Conservation (phyloP, 2,329 filamentous ascomycete genomes). For the Chaetomiaceae sp. region DNA sequence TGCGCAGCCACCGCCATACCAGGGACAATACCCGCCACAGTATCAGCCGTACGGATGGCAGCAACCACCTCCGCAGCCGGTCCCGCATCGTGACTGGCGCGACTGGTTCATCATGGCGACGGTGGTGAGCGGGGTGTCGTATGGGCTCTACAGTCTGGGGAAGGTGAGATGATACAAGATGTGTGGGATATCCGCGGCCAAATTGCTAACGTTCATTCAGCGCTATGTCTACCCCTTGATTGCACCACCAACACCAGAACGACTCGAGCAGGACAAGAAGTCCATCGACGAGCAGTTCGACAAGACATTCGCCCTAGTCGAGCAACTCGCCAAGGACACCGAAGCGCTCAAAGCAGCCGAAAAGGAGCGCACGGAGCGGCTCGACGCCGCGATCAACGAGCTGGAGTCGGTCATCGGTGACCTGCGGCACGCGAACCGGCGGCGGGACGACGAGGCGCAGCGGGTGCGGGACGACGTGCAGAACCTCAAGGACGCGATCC, state of each 20-base stretch:
- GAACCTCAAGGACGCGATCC: constrained; percentile 75
- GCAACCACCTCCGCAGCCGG: constrained; percentile 46
- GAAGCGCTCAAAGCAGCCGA: constrained; percentile 81
- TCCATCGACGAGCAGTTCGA: constrained; percentile 90
- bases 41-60: constrained; percentile 51
- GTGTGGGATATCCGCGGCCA: neutral
- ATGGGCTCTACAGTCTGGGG: constrained; percentile 80
- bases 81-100: constrained; percentile 85
- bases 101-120: constrained; percentile 99
- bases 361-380: constrained; percentile 70
- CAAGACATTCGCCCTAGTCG: constrained; percentile 81
- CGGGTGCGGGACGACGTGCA: constrained; percentile 82
- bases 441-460: constrained; percentile 81
- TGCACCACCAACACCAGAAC: constrained; percentile 85
- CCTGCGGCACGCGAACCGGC: constrained; percentile 72
- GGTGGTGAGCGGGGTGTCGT: constrained; percentile 80
- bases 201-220: constrained; percentile 37
- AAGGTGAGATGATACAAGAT: constrained; percentile 51
- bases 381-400: constrained; percentile 76
- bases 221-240: constrained; percentile 90
- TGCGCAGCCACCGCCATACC: constrained; percentile 42
- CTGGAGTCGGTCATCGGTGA: constrained; percentile 78
- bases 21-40: constrained; percentile 43
- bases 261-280: constrained; percentile 89
- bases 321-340: constrained; percentile 88